Evolutionary conservation across 1,139 yeast species (phyloP).

Genomic region (Hyphopichia burtonii): DNA sequence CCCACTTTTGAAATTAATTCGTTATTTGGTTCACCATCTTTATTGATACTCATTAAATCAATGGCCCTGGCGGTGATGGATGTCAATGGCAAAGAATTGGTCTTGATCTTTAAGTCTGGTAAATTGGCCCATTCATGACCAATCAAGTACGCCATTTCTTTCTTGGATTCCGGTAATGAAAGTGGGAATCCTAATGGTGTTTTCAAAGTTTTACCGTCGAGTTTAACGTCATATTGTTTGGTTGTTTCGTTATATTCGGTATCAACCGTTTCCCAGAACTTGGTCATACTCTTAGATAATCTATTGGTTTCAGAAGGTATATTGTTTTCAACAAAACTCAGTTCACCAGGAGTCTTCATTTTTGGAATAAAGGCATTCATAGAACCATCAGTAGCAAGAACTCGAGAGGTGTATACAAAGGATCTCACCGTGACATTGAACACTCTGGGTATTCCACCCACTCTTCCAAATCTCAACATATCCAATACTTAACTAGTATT

Average conservation of each 20-base stretch:
- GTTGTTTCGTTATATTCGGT: slow-evolving; percentile 32
- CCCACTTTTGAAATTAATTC: slow-evolving; percentile 63
- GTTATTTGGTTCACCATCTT: slow-evolving; percentile 28
- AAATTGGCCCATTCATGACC: slow-evolving; percentile 87
- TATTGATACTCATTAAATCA: slow-evolving; percentile 50
- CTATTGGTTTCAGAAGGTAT: slow-evolving; percentile 64
- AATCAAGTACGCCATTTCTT: slow-evolving; percentile 67
- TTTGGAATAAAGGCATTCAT: slow-evolving; percentile 7
- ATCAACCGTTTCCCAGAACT: slow-evolving; percentile 83
- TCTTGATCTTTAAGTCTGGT: slow-evolving; percentile 69
- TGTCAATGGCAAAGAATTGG: slow-evolving; percentile 82
- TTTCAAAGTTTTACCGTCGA: slow-evolving; percentile 74
- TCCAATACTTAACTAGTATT: no score
- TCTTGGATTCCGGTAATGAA: slow-evolving; percentile 59
- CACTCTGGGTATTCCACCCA: no score
- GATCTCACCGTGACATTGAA: neutral
- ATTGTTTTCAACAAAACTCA: slow-evolving; percentile 52
- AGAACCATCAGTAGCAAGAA: slow-evolving; percentile 12
- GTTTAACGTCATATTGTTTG: slow-evolving; percentile 49
- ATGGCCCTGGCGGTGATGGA: slow-evolving; percentile 84
- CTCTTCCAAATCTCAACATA: slow-evolving; percentile 6
- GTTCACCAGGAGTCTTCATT: slow-evolving; percentile 28
- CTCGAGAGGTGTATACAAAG: slow-evolving; percentile 1
- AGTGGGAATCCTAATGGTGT: slow-evolving; percentile 82
- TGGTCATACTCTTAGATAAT: slow-evolving; percentile 65